Conservation (phyloP, 2,329 filamentous ascomycete genomes). For the Paracoccidioides brasiliensis region DNA sequence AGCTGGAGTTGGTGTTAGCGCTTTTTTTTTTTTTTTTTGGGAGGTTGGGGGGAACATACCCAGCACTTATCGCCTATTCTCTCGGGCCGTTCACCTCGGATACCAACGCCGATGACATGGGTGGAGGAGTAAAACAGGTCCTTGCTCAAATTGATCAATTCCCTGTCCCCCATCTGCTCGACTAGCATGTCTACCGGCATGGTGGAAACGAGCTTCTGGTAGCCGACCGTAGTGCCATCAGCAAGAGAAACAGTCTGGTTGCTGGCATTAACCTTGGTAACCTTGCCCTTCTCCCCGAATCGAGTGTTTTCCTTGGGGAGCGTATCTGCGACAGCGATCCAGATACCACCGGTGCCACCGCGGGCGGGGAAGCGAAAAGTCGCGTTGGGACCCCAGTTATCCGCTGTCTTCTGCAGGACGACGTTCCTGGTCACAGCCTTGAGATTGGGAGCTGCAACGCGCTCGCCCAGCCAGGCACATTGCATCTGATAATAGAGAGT, state of each 20-base stretch:
- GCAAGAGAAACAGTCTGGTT: constrained; percentile 70
- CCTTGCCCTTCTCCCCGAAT: constrained; percentile 73
- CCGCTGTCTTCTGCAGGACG: constrained; percentile 88
- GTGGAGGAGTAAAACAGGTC: constrained; percentile 93
- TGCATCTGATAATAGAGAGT: constrained; percentile 59
- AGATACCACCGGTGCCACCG: constrained; percentile 95
- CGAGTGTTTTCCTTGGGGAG: constrained; percentile 82
- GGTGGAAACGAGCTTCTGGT: constrained; percentile 86
- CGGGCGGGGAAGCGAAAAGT: constrained; percentile 96
- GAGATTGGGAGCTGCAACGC: constrained; percentile 90
- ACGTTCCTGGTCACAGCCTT: constrained; percentile 90
- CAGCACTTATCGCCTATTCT: constrained; percentile 99
- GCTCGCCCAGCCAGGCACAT: constrained; percentile 96
- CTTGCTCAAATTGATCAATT: constrained; percentile 73
- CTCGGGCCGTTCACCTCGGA: constrained; percentile 82
- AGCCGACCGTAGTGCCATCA: constrained; percentile 78
- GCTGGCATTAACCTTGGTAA: constrained; percentile 74
- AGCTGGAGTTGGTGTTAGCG: constrained; percentile 38
- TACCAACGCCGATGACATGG: constrained; percentile 90
- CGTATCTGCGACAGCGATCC: constrained; percentile 92
- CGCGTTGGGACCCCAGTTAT: constrained; percentile 95
- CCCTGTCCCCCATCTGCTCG: constrained; percentile 74
- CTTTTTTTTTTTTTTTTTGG: not conserved
- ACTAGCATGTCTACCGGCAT: constrained; percentile 89
- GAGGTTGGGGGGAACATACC: constrained; percentile 38